phyloP scores from a whole-genome alignment of 176 grass and related monocot species.

The Phyllostachys edulis region DNA sequence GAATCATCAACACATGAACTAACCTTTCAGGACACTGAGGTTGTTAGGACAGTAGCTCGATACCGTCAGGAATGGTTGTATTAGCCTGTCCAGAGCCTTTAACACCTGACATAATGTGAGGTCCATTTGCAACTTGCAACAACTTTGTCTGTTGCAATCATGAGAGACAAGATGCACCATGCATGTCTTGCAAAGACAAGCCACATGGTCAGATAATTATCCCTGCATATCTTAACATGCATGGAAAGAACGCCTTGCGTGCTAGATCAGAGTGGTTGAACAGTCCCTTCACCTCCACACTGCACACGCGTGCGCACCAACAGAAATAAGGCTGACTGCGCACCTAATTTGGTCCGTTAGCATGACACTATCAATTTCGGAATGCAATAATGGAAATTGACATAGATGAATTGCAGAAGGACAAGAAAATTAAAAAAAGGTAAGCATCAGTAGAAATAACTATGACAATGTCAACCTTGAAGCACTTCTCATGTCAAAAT shows the following conservation, averaged over 20 bases:
- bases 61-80: constrained; percentile 14
- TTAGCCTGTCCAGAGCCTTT: constrained; percentile 19
- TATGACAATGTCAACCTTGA: background rate
- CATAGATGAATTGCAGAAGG: constrained; percentile 4
- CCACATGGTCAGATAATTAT: constrained; percentile 18
- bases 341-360: background rate
- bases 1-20: background rate
- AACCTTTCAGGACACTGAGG: background rate
- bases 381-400: background rate
- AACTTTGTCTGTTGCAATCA: constrained; percentile 35
- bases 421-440: background rate
- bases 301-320: too few relatives aligned
- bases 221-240: background rate
- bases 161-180: constrained; percentile 22
- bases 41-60: background rate
- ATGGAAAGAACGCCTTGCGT: background rate
- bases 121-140: constrained; percentile 13
- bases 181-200: background rate
- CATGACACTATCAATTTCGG: background rate
- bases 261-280: background rate
- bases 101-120: background rate
- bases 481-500: background rate
- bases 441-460: background rate
- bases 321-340: background rate
- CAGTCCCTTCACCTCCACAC: background rate